These are phyloP conservation scores for Sequoia sempervirens DNA, from an alignment of 75 land plant species.

Conservation along the genomic window DNA sequence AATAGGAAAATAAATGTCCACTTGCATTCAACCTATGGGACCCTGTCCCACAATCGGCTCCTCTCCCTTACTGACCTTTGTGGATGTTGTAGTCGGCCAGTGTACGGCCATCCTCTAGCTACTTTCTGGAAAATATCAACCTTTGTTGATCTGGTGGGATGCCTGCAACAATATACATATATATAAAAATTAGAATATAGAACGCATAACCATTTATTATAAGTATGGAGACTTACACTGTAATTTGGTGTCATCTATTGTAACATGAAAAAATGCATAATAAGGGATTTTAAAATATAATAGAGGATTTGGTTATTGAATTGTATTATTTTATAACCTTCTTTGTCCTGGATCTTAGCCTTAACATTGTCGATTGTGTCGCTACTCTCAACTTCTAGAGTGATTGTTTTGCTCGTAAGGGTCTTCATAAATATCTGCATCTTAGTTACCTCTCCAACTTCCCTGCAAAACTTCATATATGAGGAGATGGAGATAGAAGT, in stretches of 20 bases:
- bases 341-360: slow-evolving; percentile 13
- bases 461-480: not conserved
- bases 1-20: too few relatives aligned
- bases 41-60: too few relatives aligned
- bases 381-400: slow-evolving; percentile 17
- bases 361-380: slow-evolving; percentile 13
- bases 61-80: not conserved
- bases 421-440: slow-evolving; percentile 26
- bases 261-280: not conserved
- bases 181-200: too few relatives aligned
- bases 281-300: not conserved
- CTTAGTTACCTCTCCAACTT: not conserved
- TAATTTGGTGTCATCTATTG: not conserved
- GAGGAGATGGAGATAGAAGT: too few relatives aligned
- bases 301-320: not conserved
- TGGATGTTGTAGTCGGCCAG: slow-evolving; percentile 7
- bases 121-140: not conserved
- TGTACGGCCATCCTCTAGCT: slow-evolving; percentile 10
- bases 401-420: slow-evolving; percentile 16
- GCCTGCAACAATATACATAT: not conserved
- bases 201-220: too few relatives aligned
- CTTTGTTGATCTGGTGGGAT: slow-evolving; percentile 7
- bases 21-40: too few relatives aligned
- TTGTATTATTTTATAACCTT: not conserved
- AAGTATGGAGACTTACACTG: not conserved